Conservation (phyloP, 805 yeast species). For the Torulaspora maleeae region DNA sequence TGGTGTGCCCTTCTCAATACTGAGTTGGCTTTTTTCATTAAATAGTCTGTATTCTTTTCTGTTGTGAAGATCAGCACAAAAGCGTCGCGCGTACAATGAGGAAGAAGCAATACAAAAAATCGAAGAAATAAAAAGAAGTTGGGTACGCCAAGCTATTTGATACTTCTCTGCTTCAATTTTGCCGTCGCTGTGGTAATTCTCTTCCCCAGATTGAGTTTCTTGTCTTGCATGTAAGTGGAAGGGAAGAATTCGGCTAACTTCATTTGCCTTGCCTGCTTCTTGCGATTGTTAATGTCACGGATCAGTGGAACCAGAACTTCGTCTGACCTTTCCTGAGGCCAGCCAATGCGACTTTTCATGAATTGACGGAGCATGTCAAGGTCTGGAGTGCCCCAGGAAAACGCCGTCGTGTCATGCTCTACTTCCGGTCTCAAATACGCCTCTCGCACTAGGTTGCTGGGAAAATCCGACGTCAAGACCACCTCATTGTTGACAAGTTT, state of each 20-base stretch:
- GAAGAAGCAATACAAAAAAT: neutral
- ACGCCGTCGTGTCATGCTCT: constrained; percentile 70
- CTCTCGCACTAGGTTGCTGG: constrained; percentile 59
- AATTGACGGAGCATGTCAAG: constrained; percentile 71
- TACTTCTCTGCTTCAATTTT: constrained; percentile 37
- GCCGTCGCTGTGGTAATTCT: constrained; percentile 56
- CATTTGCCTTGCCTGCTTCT: constrained; percentile 50
- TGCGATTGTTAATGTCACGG: constrained; percentile 64
- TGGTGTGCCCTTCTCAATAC: neutral
- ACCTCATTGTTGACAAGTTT: constrained; percentile 50
- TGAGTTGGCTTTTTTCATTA: neutral
- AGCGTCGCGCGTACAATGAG: constrained; percentile 4
- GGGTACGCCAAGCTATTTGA: constrained; percentile 7
- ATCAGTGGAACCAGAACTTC: constrained; percentile 83
- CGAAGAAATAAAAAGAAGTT: too few relatives aligned
- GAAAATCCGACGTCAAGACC: constrained; percentile 60
- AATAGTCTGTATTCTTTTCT: neutral
- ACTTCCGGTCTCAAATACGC: constrained; percentile 83
- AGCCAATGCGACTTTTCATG: constrained; percentile 66
- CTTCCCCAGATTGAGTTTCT: constrained; percentile 51
- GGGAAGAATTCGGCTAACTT: constrained; percentile 68
- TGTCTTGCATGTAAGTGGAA: constrained; percentile 46
- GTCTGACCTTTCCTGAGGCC: constrained; percentile 73
- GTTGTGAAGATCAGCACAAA: neutral
- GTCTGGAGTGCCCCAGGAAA: constrained; percentile 89